Conservation (phyloP, 2,329 filamentous ascomycete genomes). For the Monilinia fructicola region DNA sequence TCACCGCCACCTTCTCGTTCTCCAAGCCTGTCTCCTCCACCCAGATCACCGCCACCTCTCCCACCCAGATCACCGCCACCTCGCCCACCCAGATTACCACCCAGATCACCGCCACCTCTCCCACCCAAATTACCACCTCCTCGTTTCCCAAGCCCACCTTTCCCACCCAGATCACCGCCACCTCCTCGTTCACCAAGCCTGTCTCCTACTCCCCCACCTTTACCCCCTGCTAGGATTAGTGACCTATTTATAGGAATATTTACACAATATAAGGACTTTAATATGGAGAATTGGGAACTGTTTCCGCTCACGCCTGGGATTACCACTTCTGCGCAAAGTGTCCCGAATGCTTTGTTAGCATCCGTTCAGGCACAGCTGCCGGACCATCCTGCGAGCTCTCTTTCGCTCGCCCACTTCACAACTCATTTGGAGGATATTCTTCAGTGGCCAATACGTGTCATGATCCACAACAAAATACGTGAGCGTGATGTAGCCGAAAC, state of each 20-base stretch:
- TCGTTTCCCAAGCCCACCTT: not conserved
- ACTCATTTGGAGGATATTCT: fast-evolving
- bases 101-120: no score
- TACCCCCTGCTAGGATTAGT: no score
- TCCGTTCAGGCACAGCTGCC: not conserved
- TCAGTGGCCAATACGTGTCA: no score
- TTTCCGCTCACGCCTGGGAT: no score
- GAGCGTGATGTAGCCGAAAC: slow-evolving; percentile 6
- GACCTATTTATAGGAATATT: not conserved
- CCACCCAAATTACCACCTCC: not conserved
- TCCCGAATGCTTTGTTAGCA: not conserved
- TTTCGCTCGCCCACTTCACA: fast-evolving
- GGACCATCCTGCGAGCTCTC: not conserved
- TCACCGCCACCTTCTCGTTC: no score
- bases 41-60: no score
- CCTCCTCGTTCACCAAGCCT: not conserved
- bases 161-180: no score
- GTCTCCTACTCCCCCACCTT: no score
- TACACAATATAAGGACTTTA: not conserved
- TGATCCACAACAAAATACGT: no score
- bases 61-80: not conserved
- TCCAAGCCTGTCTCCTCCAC: not conserved
- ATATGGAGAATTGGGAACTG: not conserved
- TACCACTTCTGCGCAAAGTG: not conserved
- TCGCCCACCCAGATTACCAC: no score